These are phyloP conservation scores for Termitomyces sp. DNA, from an alignment of 768 basidiomycete species.

Conservation along the genomic window DNA sequence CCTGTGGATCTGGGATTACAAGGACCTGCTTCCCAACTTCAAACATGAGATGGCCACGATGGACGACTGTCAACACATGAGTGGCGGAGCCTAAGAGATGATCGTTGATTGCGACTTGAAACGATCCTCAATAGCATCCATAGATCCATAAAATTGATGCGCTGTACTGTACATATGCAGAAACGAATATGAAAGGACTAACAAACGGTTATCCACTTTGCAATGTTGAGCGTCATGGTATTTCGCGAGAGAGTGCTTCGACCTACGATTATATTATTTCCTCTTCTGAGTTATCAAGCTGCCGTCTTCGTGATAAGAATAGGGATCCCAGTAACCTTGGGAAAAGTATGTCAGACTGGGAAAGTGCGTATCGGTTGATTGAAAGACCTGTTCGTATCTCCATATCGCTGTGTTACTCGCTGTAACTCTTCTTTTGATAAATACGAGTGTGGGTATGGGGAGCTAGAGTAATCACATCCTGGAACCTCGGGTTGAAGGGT, in stretches of 20 bases:
- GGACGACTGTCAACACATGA: neutral
- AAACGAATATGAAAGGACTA: neutral
- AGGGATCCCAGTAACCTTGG: conserved; percentile 59
- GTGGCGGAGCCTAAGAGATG: neutral
- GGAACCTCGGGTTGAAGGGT: conserved; percentile 2
- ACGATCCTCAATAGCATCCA: neutral
- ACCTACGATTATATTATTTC: conserved; percentile 2
- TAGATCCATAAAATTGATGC: conserved; percentile 1
- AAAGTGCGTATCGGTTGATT: neutral
- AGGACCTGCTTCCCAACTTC: conserved; percentile 17
- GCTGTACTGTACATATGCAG: conserved; percentile 11
- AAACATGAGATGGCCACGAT: neutral
- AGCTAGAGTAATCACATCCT: neutral
- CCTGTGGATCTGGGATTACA: conserved; percentile 27
- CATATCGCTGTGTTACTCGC: conserved; percentile 57
- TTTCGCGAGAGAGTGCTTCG: neutral
- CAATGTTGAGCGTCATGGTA: neutral
- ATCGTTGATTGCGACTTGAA: neutral
- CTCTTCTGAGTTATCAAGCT: conserved; percentile 19
- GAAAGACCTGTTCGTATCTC: conserved; percentile 56
- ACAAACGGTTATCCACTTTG: neutral
- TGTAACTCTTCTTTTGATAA: conserved; percentile 33
- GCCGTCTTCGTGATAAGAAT: conserved; percentile 58
- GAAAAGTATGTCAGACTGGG: neutral
- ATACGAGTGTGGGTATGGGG: neutral